Evolutionary conservation across 2,329 filamentous ascomycete species (phyloP), one percentile per base, ranked within the genome.

Genomic region (Fusarium graminum): DNA sequence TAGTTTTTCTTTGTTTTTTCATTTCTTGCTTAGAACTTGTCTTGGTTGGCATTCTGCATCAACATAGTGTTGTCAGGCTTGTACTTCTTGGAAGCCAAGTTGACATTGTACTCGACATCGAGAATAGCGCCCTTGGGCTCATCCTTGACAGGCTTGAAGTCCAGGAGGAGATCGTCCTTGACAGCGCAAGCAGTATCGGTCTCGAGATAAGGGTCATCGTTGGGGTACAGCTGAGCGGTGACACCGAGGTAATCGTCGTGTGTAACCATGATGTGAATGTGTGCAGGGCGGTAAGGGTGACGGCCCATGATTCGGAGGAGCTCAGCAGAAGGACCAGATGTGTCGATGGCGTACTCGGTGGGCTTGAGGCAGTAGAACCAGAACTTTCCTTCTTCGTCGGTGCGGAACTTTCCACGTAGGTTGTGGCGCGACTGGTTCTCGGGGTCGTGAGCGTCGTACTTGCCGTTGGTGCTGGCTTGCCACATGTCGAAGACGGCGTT

Each of bases 141-240:
- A 36, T 76, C 75, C 62, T 77, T 52, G 30, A 80, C 71, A 11
- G 83, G 82, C 69, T 78, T 80, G 72, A 86, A 86, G 65, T 83
- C 77, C 14, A 85, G 77, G 3, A 85, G 70, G 6, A 86, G 74
- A 45, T 84, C 82, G 45, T 83, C 78, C 76, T 86, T 86, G 68
- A 86, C 83, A 36, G 83, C 83, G 63, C 84, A 86, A 30, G 84
- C 83, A 40, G 77, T 76, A 47, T 80, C 79, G 3, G 75, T 76
- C 36, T 76, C 74, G 26, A 93, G 82, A 74, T 92, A 91, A 46
- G 86, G 83, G 78, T 90, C 86, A 63, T 86, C 81, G 63, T 83
- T 83, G 77, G 92, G 90, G 75, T 93, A 94, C 52, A 94, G 88
- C 77, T 94, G 91, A 1, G 91, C 93, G 2, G 90, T 91, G 60